A percentile compares a stretch with the other conserved stretches of the same genome.
Evolutionary conservation across 1,284 basidiomycete species (phyloP).

Genomic region (Rhizoctonia solani): DNA sequence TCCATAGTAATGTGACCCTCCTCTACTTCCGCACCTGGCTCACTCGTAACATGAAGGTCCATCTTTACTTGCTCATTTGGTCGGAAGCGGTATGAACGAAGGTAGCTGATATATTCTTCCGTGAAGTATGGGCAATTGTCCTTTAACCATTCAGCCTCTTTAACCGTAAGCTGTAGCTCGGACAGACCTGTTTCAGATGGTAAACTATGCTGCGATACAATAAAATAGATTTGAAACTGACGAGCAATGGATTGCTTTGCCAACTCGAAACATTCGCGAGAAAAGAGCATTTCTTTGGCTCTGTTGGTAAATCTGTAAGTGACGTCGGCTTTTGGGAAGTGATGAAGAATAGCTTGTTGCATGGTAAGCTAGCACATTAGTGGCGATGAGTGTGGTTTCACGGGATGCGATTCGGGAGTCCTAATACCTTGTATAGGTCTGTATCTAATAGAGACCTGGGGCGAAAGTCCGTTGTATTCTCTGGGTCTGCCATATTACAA

Average conservation of each 20-base stretch:
- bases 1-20: conserved; percentile 76
- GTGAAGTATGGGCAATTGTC: conserved; percentile 78
- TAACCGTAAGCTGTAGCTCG: conserved; percentile 60
- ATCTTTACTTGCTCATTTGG: conserved; percentile 77
- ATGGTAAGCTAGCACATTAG: conserved; percentile 75
- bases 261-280: conserved; percentile 65
- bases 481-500: conserved; percentile 6
- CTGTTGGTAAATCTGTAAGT: conserved; percentile 89
- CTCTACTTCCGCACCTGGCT: conserved; percentile 50
- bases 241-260: conserved; percentile 69
- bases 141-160: conserved; percentile 73
- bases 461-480: conserved; percentile 14
- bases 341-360: conserved; percentile 90
- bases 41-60: conserved; percentile 60
- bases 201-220: neutral
- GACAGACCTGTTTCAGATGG: conserved; percentile 60
- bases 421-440: conserved; percentile 95
- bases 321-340: conserved; percentile 71
- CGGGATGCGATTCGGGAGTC: too few species aligned
- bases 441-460: conserved; percentile 81
- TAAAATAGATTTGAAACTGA: too few species aligned
- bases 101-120: conserved; percentile 75
- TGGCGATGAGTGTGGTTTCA: too few species aligned
- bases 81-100: conserved; percentile 71
- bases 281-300: conserved; percentile 71